phyloP scores from a whole-genome alignment of 768 basidiomycete genomes.

The Lactifluus volemus region DNA sequence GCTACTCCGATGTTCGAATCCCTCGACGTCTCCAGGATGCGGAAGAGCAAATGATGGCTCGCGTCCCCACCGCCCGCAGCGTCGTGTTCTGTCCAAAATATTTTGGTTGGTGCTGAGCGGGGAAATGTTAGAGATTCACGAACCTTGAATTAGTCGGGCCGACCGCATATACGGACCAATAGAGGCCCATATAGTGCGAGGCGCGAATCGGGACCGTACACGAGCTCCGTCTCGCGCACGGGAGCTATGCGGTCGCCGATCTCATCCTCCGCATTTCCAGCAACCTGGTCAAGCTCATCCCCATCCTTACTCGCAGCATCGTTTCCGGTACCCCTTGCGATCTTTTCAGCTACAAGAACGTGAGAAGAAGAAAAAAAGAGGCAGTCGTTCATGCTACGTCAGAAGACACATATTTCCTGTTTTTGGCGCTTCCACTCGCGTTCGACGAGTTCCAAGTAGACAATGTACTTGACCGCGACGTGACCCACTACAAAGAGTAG shows the following conservation, averaged over 20 bases:
- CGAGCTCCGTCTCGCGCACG: constrained; percentile 78
- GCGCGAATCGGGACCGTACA: constrained; percentile 76
- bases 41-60: constrained; percentile 84
- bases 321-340: constrained; percentile 31
- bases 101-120: neutral
- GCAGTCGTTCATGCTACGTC: neutral
- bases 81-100: constrained; percentile 57
- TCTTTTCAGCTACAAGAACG: constrained; percentile 50
- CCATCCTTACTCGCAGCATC: constrained; percentile 40
- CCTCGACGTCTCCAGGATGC: constrained; percentile 87
- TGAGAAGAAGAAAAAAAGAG: neutral
- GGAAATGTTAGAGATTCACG: neutral
- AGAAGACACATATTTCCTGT: constrained; percentile 55
- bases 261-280: constrained; percentile 96
- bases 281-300: constrained; percentile 95
- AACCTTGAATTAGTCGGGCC: constrained; percentile 87
- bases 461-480: constrained; percentile 95
- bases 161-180: constrained; percentile 83
- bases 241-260: too few species aligned
- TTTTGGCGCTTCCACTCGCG: constrained; percentile 95
- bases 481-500: constrained; percentile 95
- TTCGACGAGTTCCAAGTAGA: constrained; percentile 91
- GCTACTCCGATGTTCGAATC: too few species aligned
- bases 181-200: constrained; percentile 83
- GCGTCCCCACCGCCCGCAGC: constrained; percentile 79